These are phyloP conservation scores for Leccinum disarticulatum DNA, from an alignment of 768 basidiomycete genomes.

Conservation along the genomic window DNA sequence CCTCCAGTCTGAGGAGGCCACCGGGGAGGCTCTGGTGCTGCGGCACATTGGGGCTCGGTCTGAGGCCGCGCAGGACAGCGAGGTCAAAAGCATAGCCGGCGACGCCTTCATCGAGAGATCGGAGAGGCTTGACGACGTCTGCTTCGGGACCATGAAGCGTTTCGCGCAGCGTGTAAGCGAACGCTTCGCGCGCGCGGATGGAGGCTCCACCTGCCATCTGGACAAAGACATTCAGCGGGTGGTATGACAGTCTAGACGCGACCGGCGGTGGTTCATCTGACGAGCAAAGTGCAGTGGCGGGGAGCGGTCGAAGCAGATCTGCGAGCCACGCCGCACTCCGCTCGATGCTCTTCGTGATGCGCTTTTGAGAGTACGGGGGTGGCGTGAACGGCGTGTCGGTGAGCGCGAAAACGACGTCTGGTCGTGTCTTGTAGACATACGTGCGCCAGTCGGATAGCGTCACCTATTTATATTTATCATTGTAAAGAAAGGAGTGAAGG, in stretches of 20 bases:
- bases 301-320: slow-evolving; percentile 43
- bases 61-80: slow-evolving; percentile 41
- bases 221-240: slow-evolving; percentile 54
- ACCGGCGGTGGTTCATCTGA: not conserved
- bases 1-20: slow-evolving; percentile 18
- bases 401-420: slow-evolving; percentile 72
- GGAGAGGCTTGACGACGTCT: slow-evolving; percentile 48
- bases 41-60: slow-evolving; percentile 14
- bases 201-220: slow-evolving; percentile 67
- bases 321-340: slow-evolving; percentile 66
- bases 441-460: slow-evolving; percentile 53
- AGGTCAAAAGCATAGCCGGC: slow-evolving; percentile 73
- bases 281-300: not conserved
- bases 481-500: not conserved
- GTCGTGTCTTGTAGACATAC: slow-evolving; percentile 52
- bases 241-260: slow-evolving; percentile 4
- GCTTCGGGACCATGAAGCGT: slow-evolving; percentile 55
- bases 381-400: slow-evolving; percentile 66
- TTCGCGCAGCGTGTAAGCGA: slow-evolving; percentile 58
- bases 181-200: slow-evolving; percentile 58
- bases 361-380: slow-evolving; percentile 73
- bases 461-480: slow-evolving; percentile 41
- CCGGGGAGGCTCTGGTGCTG: slow-evolving; percentile 15
- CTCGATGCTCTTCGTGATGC: slow-evolving; percentile 73
- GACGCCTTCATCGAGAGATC: slow-evolving; percentile 65